Evolutionary conservation across 2,329 filamentous ascomycete species (phyloP).

Genomic region (Trichoderma oligosporum): DNA sequence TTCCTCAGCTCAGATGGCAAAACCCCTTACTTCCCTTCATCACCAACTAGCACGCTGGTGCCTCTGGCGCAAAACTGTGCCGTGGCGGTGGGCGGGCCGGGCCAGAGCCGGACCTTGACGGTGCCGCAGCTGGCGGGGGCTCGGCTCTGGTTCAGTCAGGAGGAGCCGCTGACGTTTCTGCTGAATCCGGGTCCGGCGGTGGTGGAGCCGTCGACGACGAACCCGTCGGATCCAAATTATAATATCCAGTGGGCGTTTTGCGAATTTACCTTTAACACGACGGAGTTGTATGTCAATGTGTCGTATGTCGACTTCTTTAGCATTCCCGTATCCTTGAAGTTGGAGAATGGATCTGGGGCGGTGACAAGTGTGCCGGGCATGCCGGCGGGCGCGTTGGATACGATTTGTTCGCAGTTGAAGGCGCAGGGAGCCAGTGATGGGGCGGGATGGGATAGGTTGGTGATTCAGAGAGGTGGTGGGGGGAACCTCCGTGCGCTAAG

Average conservation of each 20-base stretch:
- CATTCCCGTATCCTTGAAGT: constrained; percentile 57
- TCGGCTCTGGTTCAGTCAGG: constrained; percentile 67
- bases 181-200: constrained; percentile 69
- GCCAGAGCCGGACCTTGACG: constrained; percentile 55
- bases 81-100: constrained; percentile 61
- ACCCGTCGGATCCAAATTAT: constrained; percentile 60
- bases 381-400: constrained; percentile 43
- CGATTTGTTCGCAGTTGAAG: constrained; percentile 43
- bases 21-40: constrained; percentile 61
- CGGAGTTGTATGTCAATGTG: constrained; percentile 64
- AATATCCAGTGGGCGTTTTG: constrained; percentile 61
- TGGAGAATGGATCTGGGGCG: constrained; percentile 45
- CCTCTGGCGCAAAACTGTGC: constrained; percentile 55
- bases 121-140: constrained; percentile 69
- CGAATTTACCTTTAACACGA: constrained; percentile 63
- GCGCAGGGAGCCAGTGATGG: constrained; percentile 45
- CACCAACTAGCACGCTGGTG: constrained; percentile 49
- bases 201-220: constrained; percentile 71
- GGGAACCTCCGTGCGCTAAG: constrained; percentile 49
- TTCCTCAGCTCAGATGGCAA: constrained; percentile 63
- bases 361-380: constrained; percentile 49
- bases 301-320: constrained; percentile 72
- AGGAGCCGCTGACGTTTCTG: constrained; percentile 59
- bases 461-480: constrained; percentile 38
- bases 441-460: constrained; percentile 49